Conservation (phyloP, 164 flowering plant species). For the Litsea cubeba region DNA sequence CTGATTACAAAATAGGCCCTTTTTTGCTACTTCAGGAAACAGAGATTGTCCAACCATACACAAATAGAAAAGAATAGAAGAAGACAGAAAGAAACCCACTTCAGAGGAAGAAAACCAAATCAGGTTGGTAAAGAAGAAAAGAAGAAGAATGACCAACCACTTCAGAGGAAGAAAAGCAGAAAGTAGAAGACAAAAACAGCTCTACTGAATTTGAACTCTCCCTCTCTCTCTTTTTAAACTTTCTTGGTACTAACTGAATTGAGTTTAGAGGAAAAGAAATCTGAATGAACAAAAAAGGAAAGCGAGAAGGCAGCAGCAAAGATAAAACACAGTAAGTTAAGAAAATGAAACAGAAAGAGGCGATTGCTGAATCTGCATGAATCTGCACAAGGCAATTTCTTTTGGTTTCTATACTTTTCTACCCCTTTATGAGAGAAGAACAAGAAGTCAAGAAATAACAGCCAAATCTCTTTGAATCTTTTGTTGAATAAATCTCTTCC, state of each 20-base stretch:
- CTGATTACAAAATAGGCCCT: neutral
- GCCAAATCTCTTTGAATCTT: neutral
- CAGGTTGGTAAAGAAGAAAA: neutral
- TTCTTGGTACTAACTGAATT: neutral
- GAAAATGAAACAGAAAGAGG: neutral
- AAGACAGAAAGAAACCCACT: neutral
- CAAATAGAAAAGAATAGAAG: too few relatives aligned
- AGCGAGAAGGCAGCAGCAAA: neutral
- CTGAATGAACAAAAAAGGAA: neutral
- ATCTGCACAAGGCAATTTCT: neutral
- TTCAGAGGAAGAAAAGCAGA: neutral
- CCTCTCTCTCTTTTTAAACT: too few relatives aligned
- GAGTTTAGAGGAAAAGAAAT: neutral
- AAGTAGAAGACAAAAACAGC: neutral
- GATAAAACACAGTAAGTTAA: neutral
- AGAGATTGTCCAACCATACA: neutral
- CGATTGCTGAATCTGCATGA: neutral
- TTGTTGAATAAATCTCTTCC: neutral
- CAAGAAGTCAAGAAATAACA: neutral
- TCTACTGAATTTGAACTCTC: neutral
- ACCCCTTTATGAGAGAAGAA: neutral
- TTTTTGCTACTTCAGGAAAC: neutral
- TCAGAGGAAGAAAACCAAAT: neutral
- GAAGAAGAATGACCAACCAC: neutral
- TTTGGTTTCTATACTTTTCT: neutral